Evolutionary conservation across 305 asterid genomes (phyloP).

Genomic region (Fraxinus latifolia): DNA sequence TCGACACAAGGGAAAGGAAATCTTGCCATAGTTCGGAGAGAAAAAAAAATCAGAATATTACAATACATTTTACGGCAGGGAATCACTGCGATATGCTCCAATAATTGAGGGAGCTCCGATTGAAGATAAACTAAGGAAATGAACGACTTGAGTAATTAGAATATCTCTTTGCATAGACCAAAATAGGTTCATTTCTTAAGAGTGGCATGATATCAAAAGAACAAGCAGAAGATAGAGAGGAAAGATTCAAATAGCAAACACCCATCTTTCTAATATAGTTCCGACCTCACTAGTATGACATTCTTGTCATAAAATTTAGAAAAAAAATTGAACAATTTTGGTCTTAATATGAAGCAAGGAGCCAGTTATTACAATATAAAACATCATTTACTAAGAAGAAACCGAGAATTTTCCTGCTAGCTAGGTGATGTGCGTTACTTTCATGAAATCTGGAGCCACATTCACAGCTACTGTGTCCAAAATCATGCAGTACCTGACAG

Average conservation of each 20-base stretch:
- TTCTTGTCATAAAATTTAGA: neutral
- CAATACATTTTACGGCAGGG: neutral
- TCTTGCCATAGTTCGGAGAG: neutral
- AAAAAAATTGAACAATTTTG: neutral
- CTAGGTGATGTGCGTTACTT: neutral
- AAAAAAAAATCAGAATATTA: neutral
- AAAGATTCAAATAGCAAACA: neutral
- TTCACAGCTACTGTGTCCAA: neutral
- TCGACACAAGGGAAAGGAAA: neutral
- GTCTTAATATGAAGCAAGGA: neutral
- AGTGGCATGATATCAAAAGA: neutral
- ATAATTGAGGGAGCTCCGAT: neutral
- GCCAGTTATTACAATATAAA: neutral
- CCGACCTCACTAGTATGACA: neutral
- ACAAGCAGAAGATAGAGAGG: neutral
- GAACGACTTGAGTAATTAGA: neutral
- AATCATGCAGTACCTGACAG: neutral
- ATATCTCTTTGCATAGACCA: neutral
- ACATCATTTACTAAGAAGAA: neutral
- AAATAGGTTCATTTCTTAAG: neutral
- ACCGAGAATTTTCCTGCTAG: neutral
- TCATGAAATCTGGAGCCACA: slow-evolving; percentile 3
- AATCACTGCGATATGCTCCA: neutral
- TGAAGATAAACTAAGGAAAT: neutral
- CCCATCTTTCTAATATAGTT: neutral